phyloP scores from a whole-genome alignment of 2,329 filamentous ascomycete species.

The Nannizzia gypsea region DNA sequence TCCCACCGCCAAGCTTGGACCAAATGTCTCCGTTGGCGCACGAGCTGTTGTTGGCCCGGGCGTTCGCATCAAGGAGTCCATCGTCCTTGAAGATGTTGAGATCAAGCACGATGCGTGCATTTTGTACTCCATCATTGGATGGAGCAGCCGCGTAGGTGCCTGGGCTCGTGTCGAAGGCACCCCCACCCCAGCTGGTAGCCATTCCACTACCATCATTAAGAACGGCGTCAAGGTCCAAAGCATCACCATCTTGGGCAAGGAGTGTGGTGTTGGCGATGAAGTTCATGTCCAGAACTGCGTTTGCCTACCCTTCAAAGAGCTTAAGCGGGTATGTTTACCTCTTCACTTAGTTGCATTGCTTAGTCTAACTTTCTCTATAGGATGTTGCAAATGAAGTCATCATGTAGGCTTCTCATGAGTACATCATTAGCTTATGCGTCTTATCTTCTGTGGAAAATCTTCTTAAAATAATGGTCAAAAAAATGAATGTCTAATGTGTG shows the following conservation, averaged over 20 bases:
- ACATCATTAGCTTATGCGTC: background rate
- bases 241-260: constrained; percentile 94
- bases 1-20: constrained; percentile 88
- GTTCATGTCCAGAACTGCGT: constrained; percentile 95
- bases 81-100: constrained; percentile 88
- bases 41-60: constrained; percentile 73
- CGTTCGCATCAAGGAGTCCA: constrained; percentile 85
- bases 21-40: constrained; percentile 93
- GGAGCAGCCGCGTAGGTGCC: constrained; percentile 90
- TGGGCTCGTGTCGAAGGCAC: constrained; percentile 97
- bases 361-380: constrained; percentile 32
- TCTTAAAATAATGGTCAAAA: background rate
- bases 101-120: constrained; percentile 96
- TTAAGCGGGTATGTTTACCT: constrained; percentile 66
- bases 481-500: background rate
- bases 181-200: constrained; percentile 72
- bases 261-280: constrained; percentile 87
- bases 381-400: constrained; percentile 65
- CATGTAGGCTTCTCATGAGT: constrained; percentile 45
- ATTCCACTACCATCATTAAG: constrained; percentile 90
- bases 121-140: constrained; percentile 90
- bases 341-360: background rate
- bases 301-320: constrained; percentile 92
- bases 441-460: background rate
- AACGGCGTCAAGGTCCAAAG: constrained; percentile 98